Evolutionary conservation across 1,139 yeast species (phyloP), one percentile per base, ranked within the genome.

Genomic region (Hyphopichia burtonii): DNA sequence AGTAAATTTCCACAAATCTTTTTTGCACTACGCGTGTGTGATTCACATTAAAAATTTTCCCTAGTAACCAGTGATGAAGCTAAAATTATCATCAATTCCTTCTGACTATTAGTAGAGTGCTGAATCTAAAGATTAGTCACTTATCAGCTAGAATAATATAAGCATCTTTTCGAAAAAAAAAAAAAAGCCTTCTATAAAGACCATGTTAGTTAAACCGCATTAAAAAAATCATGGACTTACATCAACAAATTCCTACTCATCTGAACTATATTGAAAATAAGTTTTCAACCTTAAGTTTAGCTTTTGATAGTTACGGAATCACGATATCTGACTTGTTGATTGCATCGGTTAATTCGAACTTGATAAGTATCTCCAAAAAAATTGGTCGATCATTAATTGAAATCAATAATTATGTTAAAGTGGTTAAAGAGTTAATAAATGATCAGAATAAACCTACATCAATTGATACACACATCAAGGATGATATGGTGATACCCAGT

Each of bases 401-500:
- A 28, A 27, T 38, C 7, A 27, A 12, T 12, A 32, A 38, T 3
- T 38, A 32, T 28, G 30, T 38, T 18, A 28, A 14, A 10, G 12
- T 7, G 3, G 14, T 38, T 2, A 30, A 20, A n/a, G 17, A 20
- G 5, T 9, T 9, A 7, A 27, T 33, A 8, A 18, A 23, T 12
- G 31, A 31, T 7, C n/a, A 25, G 4, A 25, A 25, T 11, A 12
- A 25, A 25, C 28, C 28, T 9, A 25, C 11, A 25, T 12, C 28
- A 4, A 8, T 8, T 4, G n/a, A 5, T 8, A 15, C 16, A n/a
- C 12, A 10, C 12, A 15, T n/a, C 4, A 14, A 15, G 15, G 11
- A 16, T 11, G n/a, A 8, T 17, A 16, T 10, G 17, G 48, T 38
- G 34, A 57, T 86, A 46, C 67, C 83, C 1, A 81, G 93, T 0